phyloP scores from a whole-genome alignment of 2,329 filamentous ascomycete genomes.

The Pyricularia grisea region DNA sequence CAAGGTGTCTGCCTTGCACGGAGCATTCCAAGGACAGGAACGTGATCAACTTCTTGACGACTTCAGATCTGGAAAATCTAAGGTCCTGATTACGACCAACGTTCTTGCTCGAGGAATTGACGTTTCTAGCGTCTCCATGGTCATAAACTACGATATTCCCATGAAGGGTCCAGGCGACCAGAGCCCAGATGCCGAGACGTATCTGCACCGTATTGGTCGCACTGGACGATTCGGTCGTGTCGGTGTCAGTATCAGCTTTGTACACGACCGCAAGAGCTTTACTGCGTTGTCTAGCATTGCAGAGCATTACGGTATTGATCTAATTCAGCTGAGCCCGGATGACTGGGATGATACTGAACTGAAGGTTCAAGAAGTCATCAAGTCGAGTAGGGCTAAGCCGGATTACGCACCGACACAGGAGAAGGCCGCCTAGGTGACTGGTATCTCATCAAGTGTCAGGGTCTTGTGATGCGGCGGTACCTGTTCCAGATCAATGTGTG shows the following conservation, averaged over 20 bases:
- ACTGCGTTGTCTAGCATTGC: slow-evolving; percentile 72
- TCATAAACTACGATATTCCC: slow-evolving; percentile 91
- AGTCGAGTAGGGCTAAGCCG: slow-evolving; percentile 53
- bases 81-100: slow-evolving; percentile 97
- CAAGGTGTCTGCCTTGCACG: slow-evolving; percentile 82
- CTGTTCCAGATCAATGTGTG: not conserved
- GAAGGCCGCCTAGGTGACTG: not conserved
- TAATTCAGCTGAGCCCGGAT: slow-evolving; percentile 70
- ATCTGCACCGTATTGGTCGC: slow-evolving; percentile 94
- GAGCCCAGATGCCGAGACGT: slow-evolving; percentile 88
- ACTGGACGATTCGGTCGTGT: slow-evolving; percentile 95
- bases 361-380: slow-evolving; percentile 73
- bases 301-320: slow-evolving; percentile 67
- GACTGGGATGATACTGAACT: slow-evolving; percentile 90
- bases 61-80: slow-evolving; percentile 79
- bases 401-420: slow-evolving; percentile 17
- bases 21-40: slow-evolving; percentile 73
- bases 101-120: slow-evolving; percentile 95
- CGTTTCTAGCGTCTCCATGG: slow-evolving; percentile 84
- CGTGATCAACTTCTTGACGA: slow-evolving; percentile 78
- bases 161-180: slow-evolving; percentile 66
- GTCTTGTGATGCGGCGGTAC: not conserved
- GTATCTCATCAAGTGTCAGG: not conserved
- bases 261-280: slow-evolving; percentile 79
- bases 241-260: slow-evolving; percentile 90